Base-by-base conservation (phyloP, 78 protist species). In the Cavenderia fasciculata region DNA sequence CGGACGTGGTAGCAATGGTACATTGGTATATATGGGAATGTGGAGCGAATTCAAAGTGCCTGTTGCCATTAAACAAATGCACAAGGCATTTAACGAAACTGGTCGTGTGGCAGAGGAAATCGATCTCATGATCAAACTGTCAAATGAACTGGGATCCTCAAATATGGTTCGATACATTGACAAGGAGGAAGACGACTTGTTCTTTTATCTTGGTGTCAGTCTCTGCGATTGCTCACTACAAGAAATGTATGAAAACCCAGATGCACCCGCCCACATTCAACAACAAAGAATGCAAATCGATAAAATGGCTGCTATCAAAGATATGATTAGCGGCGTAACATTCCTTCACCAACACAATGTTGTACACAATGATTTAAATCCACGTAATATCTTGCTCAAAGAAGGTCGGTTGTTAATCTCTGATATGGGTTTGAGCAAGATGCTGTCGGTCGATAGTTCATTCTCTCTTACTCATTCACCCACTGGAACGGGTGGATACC, bases 311-410 rank as follows among this genome's bases (percentile, higher is more conserved):
- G n/a, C n/a, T n/a, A 47, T 79, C 18, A 79, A 18, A 21, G 90
- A 82, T 44, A 69, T 82, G 29, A 40, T 82, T 1, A 25, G 56
- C 19, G 90, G 90, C 0, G 61, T 82, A 4, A 2, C n/a, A 6
- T 82, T 82, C 29, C 51, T 82, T 4, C 90, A 82, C 29, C 1
- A 18, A 7, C 27, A 82, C 41, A 74, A 56, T 51, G 68, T 82
- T 54, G 90, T 82, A 25, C 90, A 82, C 47, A 82, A 82, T 36
- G 90, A 82, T 57, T 56, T 82, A 36, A 82, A 82, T 44, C 77
- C 90, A n/a, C 41, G 90, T 23, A 82, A 82, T 44, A 82, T 82
- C n/a, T n/a, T 82, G 0, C 33, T 40, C 4, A 70, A 82, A 11
- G 76, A 82, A 1, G 36, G 65, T 29, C 56, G 49, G 25, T 47